Base-by-base conservation (phyloP, 352 stramenopile genomes). In the Globisporangium recalcitrans region DNA sequence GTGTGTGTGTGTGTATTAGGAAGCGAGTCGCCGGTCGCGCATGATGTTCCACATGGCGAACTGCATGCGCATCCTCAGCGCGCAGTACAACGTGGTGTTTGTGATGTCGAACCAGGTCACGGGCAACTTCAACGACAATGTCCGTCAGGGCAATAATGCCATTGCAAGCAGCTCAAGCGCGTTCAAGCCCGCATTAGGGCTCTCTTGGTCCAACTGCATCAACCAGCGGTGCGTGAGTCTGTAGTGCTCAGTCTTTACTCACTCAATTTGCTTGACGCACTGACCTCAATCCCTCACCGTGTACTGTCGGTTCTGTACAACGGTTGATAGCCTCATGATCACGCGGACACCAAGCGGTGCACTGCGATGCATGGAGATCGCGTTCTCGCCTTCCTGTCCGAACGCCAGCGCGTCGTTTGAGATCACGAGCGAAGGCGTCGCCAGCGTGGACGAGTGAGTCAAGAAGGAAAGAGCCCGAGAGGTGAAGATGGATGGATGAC, bases 151-250 rank as follows among this genome's bases (percentile, higher is more conserved):
- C 32, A 61, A 16, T 7, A 73, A 65, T 40, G 70, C n/a, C n/a
- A n/a, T n/a, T n/a, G n/a, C n/a, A n/a, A n/a, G n/a, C n/a, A n/a
- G n/a, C n/a, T n/a, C 38, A 9, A 46, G 38, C 38, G 16, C 71
- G 27, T 48, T 73, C 58, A 81, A 86, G 32, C 85, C 85, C 1
- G 82, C 85, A 26, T 66, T 94, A 2, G 85, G 85, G 1, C 60
- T 92, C 4, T 91, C 85, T 3, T 94, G 85, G 85, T 89, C 85
- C 31, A 81, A 88, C 70, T 94, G 85, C 71, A 74, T 94, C 69
- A 92, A 91, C 67, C 85, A 94, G 63, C 70, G 85, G 80, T 90
- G 68, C 59, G 71, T 68, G 10, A 14, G 32, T 53, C 27, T 21
- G 46, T 38, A 22, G n/a, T n/a, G n/a, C n/a, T n/a, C n/a, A n/a